Evolutionary conservation across 2,329 filamentous ascomycete genomes (phyloP).

Genomic region (Sporothrix curviconia): DNA sequence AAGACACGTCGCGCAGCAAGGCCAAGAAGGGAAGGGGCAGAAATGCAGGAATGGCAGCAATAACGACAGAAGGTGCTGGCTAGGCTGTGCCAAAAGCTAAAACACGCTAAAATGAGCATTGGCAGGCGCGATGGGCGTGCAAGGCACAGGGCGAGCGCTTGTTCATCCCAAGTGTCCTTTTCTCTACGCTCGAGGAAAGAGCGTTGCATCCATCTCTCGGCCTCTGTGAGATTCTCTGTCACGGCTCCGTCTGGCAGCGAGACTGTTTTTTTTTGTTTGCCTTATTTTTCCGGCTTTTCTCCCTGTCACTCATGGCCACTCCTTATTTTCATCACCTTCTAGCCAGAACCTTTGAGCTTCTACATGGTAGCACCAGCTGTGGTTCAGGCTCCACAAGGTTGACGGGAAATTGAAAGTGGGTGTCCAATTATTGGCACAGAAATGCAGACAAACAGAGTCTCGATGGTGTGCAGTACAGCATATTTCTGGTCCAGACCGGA

Average conservation of each 20-base stretch:
- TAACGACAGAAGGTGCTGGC: no score
- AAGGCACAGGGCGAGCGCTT: not conserved
- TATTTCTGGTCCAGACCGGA: no score
- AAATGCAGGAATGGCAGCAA: no score
- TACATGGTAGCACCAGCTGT: not conserved
- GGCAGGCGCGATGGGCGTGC: no score
- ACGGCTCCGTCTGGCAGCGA: not conserved
- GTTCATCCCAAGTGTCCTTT: constrained; percentile 2
- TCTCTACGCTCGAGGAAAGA: no score
- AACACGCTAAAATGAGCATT: constrained; percentile 4
- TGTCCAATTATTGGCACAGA: constrained; percentile 3
- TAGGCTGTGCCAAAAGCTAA: not conserved
- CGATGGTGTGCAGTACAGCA: no score
- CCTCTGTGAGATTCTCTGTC: not conserved
- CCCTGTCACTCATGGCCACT: no score
- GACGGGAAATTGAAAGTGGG: constrained; percentile 9
- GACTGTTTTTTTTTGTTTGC: not conserved
- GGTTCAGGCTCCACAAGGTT: constrained; percentile 5
- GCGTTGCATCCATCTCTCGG: not conserved
- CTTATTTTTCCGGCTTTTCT: not conserved
- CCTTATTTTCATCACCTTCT: no score
- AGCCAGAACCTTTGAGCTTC: no score
- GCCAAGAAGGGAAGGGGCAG: not conserved
- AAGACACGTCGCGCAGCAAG: not conserved
- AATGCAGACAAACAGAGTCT: not conserved